Percentiles rank a stretch among this genome's conserved stretches.
These are phyloP conservation scores for Rhododendron molle DNA, from an alignment of 148 eudicot genomes.

Conservation along the genomic window DNA sequence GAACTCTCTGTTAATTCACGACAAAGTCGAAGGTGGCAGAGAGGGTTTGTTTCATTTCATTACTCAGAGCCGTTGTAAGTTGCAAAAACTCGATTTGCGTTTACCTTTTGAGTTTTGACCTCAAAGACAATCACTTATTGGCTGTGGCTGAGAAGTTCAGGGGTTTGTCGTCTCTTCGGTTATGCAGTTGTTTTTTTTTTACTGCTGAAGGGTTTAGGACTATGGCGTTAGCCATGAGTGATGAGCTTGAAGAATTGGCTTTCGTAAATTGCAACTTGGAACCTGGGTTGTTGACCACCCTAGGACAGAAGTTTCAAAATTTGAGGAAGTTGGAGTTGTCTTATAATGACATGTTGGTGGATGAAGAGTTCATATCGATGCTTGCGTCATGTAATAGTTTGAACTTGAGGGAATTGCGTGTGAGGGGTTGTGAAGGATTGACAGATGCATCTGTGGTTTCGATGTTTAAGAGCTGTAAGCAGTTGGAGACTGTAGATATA, in stretches of 20 bases:
- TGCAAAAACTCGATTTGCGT: slow-evolving; percentile 43
- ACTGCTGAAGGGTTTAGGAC: slow-evolving; percentile 40
- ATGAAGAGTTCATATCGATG: slow-evolving; percentile 49
- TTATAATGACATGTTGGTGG: slow-evolving; percentile 35
- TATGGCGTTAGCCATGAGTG: slow-evolving; percentile 21
- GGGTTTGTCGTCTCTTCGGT: slow-evolving; percentile 23
- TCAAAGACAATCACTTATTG: slow-evolving; percentile 36
- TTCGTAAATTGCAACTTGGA: slow-evolving; percentile 43
- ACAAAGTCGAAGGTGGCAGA: slow-evolving; percentile 17
- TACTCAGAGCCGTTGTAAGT: slow-evolving; percentile 19
- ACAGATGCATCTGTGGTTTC: slow-evolving; percentile 20
- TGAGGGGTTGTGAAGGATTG: slow-evolving; percentile 42
- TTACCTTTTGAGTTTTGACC: slow-evolving; percentile 44
- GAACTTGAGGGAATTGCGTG: slow-evolving; percentile 28
- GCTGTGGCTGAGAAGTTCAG: slow-evolving; percentile 33
- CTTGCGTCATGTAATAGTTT: slow-evolving; percentile 30
- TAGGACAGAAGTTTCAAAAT: slow-evolving; percentile 37
- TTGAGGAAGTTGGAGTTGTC: slow-evolving; percentile 49
- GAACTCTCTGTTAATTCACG: slow-evolving; percentile 27
- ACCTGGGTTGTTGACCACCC: slow-evolving; percentile 28
- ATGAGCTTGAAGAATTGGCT: slow-evolving; percentile 36
- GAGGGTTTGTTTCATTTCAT: slow-evolving; percentile 51
- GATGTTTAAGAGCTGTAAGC: slow-evolving; percentile 25
- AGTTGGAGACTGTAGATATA: slow-evolving; percentile 39
- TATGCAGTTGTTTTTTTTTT: slow-evolving; percentile 49